phyloP scores from a whole-genome alignment of 2,329 filamentous ascomycete genomes.

The Hypoxylon sp. region DNA sequence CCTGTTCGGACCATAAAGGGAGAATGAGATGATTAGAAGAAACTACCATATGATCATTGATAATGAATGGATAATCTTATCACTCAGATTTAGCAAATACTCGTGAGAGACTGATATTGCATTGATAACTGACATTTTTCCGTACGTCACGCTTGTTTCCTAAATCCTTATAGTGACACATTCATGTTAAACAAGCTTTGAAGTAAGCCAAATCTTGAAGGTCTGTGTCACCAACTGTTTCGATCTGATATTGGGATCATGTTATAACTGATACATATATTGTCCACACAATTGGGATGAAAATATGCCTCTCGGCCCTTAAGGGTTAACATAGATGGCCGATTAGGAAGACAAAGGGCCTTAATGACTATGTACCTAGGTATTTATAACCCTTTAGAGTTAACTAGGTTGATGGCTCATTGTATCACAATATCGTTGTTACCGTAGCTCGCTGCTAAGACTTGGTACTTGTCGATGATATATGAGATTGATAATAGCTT shows the following conservation, averaged over 20 bases:
- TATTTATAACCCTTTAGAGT: too few species aligned
- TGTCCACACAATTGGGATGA: too few species aligned
- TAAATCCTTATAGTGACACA: background rate
- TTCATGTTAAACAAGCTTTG: background rate
- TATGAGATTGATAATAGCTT: too few species aligned
- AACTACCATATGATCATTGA: background rate
- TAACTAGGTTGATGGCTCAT: background rate
- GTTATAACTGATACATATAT: too few species aligned
- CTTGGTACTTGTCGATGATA: too few species aligned
- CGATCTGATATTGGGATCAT: background rate
- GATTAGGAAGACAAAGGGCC: background rate
- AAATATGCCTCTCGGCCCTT: too few species aligned
- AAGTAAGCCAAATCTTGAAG: background rate
- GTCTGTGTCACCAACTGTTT: background rate
- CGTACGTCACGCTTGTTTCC: background rate
- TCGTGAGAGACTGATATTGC: background rate
- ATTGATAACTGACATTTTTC: background rate
- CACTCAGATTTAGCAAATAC: background rate
- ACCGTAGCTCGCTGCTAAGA: background rate
- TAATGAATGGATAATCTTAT: background rate
- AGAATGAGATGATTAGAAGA: slow-evolving; percentile 50
- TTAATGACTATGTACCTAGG: background rate
- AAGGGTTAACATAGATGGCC: too few species aligned
- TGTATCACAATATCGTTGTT: background rate
- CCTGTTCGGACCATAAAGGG: slow-evolving; percentile 20